Evolutionary conservation across 2,329 filamentous ascomycete genomes (phyloP).

Genomic region (Fusarium virguliforme): DNA sequence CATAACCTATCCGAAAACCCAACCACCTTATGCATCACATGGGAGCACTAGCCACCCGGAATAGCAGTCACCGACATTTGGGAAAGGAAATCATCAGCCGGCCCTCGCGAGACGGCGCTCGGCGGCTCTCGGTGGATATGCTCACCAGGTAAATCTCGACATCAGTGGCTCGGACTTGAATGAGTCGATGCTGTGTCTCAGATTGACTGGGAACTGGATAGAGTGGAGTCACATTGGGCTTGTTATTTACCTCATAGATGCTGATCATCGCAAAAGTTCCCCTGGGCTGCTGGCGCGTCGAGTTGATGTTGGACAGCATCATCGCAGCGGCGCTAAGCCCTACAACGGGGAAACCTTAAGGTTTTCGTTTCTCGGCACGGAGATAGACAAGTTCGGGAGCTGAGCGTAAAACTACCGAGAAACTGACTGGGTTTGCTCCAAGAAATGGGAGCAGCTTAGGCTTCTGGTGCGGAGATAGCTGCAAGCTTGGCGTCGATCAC

Average conservation of each 20-base stretch:
- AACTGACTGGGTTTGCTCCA: neutral
- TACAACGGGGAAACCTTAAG: constrained; percentile 4
- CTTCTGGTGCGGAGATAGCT: neutral
- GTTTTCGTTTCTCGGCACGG: neutral
- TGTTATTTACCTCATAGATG: constrained; percentile 11
- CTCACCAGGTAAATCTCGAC: neutral
- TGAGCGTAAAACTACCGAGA: neutral
- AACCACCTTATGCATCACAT: neutral
- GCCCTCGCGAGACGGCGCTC: constrained; percentile 6
- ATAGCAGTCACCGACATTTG: constrained; percentile 2
- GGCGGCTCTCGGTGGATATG: constrained; percentile 10
- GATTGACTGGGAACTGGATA: constrained; percentile 1
- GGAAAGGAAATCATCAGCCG: constrained; percentile 6
- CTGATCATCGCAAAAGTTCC: constrained; percentile 9
- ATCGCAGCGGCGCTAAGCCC: constrained; percentile 4
- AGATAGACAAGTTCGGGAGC: neutral
- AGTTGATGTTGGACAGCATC: neutral
- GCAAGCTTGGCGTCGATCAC: constrained; percentile 5
- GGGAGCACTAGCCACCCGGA: neutral
- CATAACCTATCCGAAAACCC: neutral
- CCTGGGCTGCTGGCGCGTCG: constrained; percentile 3
- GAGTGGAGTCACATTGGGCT: constrained; percentile 5
- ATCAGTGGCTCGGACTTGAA: constrained; percentile 9
- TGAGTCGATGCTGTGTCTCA: constrained; percentile 10
- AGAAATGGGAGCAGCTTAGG: neutral